These are phyloP conservation scores for Xylariaceae sp. DNA, from an alignment of 2,329 filamentous ascomycete species.

Conservation along the genomic window DNA sequence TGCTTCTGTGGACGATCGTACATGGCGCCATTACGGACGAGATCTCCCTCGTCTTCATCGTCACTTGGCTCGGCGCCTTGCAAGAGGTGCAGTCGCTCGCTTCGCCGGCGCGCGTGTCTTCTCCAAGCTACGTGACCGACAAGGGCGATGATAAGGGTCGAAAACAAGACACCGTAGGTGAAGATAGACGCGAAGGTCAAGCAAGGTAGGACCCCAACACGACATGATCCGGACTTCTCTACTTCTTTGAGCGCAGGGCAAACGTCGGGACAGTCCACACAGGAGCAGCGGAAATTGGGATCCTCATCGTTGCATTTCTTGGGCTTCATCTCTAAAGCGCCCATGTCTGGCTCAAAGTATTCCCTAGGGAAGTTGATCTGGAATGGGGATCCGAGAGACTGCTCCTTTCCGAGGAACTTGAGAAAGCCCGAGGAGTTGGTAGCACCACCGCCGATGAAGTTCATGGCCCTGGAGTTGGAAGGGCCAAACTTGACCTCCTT, in stretches of 20 bases:
- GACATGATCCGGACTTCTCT: conserved; percentile 65
- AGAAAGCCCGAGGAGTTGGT: conserved; percentile 84
- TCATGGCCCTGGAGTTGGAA: conserved; percentile 89
- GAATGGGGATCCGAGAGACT: conserved; percentile 87
- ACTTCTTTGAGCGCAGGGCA: conserved; percentile 80
- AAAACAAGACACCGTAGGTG: conserved; percentile 72
- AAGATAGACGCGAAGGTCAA: conserved; percentile 90
- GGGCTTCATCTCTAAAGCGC: conserved; percentile 64
- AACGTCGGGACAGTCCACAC: conserved; percentile 83
- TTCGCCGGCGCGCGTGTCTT: conserved; percentile 68
- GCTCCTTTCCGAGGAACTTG: conserved; percentile 91
- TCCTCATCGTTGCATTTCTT: conserved; percentile 91
- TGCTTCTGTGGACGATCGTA: conserved; percentile 73
- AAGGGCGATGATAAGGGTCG: conserved; percentile 61
- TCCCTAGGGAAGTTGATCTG: conserved; percentile 86
- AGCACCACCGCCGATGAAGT: conserved; percentile 91
- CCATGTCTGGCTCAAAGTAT: conserved; percentile 66
- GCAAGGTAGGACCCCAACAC: conserved; percentile 85
- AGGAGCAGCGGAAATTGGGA: conserved; percentile 81
- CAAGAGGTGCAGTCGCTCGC: conserved; percentile 78
- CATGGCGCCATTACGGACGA: conserved; percentile 71
- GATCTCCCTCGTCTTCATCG: conserved; percentile 88
- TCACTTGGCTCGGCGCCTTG: conserved; percentile 82
- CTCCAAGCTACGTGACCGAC: conserved; percentile 73
- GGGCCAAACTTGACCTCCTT: conserved; percentile 98